Percentiles rank a stretch among this genome's conserved stretches.
phyloP scores from a whole-genome alignment of 1,284 basidiomycete species.

The Puccinia novopanici region DNA sequence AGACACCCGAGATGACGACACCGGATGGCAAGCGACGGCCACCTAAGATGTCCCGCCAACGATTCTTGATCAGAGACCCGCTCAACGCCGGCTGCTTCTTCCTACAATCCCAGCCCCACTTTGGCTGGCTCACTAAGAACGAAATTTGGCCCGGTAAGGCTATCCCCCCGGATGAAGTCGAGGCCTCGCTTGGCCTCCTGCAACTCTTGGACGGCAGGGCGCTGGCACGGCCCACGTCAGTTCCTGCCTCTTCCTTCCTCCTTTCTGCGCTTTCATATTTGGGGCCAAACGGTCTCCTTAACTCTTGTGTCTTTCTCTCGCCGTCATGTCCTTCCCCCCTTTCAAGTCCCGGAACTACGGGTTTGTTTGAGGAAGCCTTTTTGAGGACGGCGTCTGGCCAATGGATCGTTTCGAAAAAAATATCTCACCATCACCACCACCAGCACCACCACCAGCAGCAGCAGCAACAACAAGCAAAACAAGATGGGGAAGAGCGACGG shows the following conservation, averaged over 20 bases:
- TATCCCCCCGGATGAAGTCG: slow-evolving; percentile 12
- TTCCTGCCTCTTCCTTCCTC: background rate
- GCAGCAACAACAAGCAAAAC: background rate
- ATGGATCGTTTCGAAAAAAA: slow-evolving; percentile 41
- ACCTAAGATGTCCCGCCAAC: slow-evolving; percentile 12
- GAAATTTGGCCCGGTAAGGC: slow-evolving; percentile 45
- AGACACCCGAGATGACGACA: background rate
- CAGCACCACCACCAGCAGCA: background rate
- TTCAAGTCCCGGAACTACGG: background rate
- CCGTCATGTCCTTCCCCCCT: background rate
- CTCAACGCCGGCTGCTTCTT: background rate
- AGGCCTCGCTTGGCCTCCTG: slow-evolving; percentile 16
- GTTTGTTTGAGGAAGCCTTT: slow-evolving; percentile 29
- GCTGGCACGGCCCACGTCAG: background rate
- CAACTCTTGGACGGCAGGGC: background rate
- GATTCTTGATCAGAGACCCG: slow-evolving; percentile 22
- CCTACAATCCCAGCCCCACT: slow-evolving; percentile 34
- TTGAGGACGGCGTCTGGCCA: slow-evolving; percentile 41
- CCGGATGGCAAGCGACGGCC: background rate
- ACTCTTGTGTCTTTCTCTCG: background rate
- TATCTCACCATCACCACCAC: background rate
- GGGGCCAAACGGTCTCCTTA: background rate
- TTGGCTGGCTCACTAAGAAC: slow-evolving; percentile 36
- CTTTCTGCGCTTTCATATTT: background rate
- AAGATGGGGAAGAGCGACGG: background rate